Evolutionary conservation across 495 filamentous ascomycete genomes (phyloP).

Genomic region (Cairneyella variabilis): DNA sequence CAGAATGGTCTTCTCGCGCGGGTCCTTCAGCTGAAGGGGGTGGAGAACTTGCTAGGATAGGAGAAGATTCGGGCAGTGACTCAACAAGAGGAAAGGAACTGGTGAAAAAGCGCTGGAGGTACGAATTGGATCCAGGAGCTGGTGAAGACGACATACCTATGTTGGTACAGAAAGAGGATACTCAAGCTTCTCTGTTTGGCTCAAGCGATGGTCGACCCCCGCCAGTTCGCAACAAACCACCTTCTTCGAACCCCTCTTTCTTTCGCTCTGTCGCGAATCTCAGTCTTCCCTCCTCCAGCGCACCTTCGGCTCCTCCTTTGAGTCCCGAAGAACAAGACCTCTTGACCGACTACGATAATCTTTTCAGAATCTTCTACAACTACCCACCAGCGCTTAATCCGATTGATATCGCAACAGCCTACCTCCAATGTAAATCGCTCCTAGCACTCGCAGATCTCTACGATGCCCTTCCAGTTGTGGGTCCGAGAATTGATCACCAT

Average conservation of each 20-base stretch:
- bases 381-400: conserved; percentile 74
- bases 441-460: conserved; percentile 85
- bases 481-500: conserved; percentile 89
- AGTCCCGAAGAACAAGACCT: conserved; percentile 55
- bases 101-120: conserved; percentile 74
- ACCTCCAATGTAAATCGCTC: conserved; percentile 86
- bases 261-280: conserved; percentile 84
- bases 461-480: conserved; percentile 82
- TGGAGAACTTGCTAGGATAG: conserved; percentile 50
- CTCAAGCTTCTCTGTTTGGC: conserved; percentile 26
- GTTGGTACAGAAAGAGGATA: conserved; percentile 72
- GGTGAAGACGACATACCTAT: conserved; percentile 78
- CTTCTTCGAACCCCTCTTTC: conserved; percentile 61
- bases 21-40: conserved; percentile 28
- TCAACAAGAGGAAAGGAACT: conserved; percentile 25
- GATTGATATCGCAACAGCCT: conserved; percentile 83
- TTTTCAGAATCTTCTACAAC: conserved; percentile 92
- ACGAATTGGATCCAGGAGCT: conserved; percentile 76
- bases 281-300: conserved; percentile 43
- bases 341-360: conserved; percentile 86
- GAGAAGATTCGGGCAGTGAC: conserved; percentile 45
- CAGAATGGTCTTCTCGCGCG: conserved; percentile 68
- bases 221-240: conserved; percentile 48
- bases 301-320: conserved; percentile 20
- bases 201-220: conserved; percentile 32